A percentile compares a stretch with the other conserved stretches of the same genome.
Conservation (phyloP, 2,329 filamentous ascomycete genomes). For the Fusarium virguliforme region DNA sequence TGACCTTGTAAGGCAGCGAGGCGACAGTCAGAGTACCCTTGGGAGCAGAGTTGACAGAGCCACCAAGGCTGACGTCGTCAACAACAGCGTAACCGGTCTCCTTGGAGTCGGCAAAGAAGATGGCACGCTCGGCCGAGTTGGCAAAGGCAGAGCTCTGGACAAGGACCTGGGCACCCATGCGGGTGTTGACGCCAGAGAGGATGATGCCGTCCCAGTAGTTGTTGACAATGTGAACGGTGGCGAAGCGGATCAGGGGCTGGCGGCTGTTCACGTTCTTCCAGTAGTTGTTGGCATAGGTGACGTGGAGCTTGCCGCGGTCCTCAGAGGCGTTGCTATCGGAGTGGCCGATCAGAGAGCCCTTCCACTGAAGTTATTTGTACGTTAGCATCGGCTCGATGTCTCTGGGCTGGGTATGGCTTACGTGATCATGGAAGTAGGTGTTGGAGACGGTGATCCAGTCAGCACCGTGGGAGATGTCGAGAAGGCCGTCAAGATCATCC, state of each 20-base stretch:
- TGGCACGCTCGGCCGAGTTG: conserved; percentile 55
- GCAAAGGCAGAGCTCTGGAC: conserved; percentile 70
- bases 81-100: conserved; percentile 61
- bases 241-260: conserved; percentile 75
- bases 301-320: conserved; percentile 73
- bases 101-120: conserved; percentile 61
- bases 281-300: conserved; percentile 79
- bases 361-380: conserved; percentile 57
- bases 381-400: neutral
- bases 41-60: conserved; percentile 58
- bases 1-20: conserved; percentile 67
- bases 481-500: conserved; percentile 79
- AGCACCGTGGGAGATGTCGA: conserved; percentile 74
- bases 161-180: conserved; percentile 69
- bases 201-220: conserved; percentile 65
- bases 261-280: conserved; percentile 76
- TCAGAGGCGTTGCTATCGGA: conserved; percentile 70
- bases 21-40: conserved; percentile 67
- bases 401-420: conserved; percentile 14
- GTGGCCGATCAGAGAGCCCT: conserved; percentile 73
- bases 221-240: conserved; percentile 74
- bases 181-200: conserved; percentile 69
- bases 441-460: conserved; percentile 71
- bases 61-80: conserved; percentile 62
- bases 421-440: conserved; percentile 55